Evolutionary conservation across 371 early-diverging fungal species (phyloP).

Genomic region (Mucor circinelloides): DNA sequence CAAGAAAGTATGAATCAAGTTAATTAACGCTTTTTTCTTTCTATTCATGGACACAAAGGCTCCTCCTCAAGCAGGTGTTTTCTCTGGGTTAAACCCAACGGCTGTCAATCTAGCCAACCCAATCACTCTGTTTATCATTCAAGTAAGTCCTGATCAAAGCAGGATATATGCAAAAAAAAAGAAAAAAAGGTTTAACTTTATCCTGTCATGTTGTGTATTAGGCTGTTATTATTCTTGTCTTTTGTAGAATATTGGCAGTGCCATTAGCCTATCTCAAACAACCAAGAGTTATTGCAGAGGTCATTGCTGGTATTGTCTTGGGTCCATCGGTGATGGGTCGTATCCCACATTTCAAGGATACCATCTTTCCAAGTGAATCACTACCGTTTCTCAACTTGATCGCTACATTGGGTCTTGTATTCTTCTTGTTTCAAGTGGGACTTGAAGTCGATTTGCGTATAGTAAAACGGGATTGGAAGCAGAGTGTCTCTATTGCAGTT

Average conservation of each 20-base stretch:
- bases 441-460: constrained; percentile 71
- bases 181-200: neutral
- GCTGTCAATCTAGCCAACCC: constrained; percentile 56
- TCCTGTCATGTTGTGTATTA: constrained; percentile 19
- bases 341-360: constrained; percentile 63
- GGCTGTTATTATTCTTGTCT: constrained; percentile 66
- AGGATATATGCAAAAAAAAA: neutral
- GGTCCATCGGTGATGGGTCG: constrained; percentile 80
- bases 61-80: constrained; percentile 59
- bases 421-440: constrained; percentile 91
- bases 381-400: constrained; percentile 74
- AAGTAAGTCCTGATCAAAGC: constrained; percentile 34
- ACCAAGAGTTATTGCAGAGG: constrained; percentile 80
- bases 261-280: constrained; percentile 62
- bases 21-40: neutral
- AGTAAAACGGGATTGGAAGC: constrained; percentile 47
- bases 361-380: constrained; percentile 67
- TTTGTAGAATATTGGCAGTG: constrained; percentile 67
- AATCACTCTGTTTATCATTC: constrained; percentile 69
- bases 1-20: neutral
- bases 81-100: constrained; percentile 69
- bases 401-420: constrained; percentile 86
- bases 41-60: constrained; percentile 17
- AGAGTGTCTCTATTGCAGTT: constrained; percentile 58
- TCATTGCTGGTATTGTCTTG: constrained; percentile 77